phyloP scores from a whole-genome alignment of 257 asterid species.

The Solanum bulbocastanum region DNA sequence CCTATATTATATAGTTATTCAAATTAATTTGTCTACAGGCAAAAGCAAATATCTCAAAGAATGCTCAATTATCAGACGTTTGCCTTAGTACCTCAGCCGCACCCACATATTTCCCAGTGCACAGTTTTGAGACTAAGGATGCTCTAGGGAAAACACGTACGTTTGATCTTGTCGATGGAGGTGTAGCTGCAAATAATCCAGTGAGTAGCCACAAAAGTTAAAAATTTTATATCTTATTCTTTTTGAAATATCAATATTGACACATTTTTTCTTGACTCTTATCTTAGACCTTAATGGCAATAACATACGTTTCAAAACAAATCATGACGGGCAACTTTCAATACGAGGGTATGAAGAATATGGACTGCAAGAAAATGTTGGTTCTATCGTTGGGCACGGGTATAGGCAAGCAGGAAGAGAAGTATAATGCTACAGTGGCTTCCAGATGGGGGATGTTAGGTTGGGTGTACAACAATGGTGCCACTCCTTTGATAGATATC shows the following conservation, averaged over 20 bases:
- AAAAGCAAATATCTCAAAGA: slow-evolving; percentile 18
- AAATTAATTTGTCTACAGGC: slow-evolving; percentile 21
- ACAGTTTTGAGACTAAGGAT: slow-evolving; percentile 46
- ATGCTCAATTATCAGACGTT: slow-evolving; percentile 48
- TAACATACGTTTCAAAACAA: slow-evolving; percentile 36
- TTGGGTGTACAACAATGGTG: slow-evolving; percentile 39
- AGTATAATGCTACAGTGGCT: slow-evolving; percentile 30
- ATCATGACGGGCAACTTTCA: slow-evolving; percentile 31
- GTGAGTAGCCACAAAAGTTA: slow-evolving; percentile 12
- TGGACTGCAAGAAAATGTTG: slow-evolving; percentile 31
- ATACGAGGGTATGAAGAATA: slow-evolving; percentile 19
- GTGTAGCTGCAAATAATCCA: slow-evolving; percentile 58
- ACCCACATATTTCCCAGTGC: slow-evolving; percentile 54
- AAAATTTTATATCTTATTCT: neutral
- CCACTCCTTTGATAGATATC: slow-evolving; percentile 30
- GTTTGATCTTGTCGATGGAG: slow-evolving; percentile 57
- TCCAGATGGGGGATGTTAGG: slow-evolving; percentile 39
- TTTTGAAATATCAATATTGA: neutral
- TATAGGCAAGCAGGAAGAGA: slow-evolving; percentile 23
- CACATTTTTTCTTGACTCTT: neutral
- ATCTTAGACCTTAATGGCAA: slow-evolving; percentile 37
- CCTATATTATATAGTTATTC: no score
- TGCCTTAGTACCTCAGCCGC: slow-evolving; percentile 62
- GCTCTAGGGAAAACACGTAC: slow-evolving; percentile 12
- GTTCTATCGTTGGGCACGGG: slow-evolving; percentile 53